Evolutionary conservation across 83 land plant species (phyloP).

Genomic region (Diphasiastrum complanatum): DNA sequence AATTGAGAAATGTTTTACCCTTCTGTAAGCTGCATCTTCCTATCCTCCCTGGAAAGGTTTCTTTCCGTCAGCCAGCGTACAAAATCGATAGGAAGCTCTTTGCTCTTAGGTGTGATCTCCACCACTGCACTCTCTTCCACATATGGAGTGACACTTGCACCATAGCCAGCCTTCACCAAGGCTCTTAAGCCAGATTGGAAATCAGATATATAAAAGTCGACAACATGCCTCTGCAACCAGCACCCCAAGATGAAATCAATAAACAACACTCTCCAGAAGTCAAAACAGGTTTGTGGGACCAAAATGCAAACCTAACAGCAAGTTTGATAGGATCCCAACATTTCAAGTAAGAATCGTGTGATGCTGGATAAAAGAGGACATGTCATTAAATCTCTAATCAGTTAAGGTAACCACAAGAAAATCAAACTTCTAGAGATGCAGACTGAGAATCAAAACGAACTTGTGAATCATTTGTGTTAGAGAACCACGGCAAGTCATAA

Average conservation of each 20-base stretch:
- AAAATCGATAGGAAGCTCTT: slow-evolving; percentile 66
- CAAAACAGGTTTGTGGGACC: background rate
- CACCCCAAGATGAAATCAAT: background rate
- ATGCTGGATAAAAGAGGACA: too few species aligned
- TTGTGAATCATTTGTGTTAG: too few species aligned
- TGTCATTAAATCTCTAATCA: too few species aligned
- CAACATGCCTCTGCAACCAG: slow-evolving; percentile 66
- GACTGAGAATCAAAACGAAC: too few species aligned
- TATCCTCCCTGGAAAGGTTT: slow-evolving; percentile 76
- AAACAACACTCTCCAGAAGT: background rate
- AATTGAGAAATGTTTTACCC: too few species aligned
- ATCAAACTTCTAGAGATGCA: too few species aligned
- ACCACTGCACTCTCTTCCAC: slow-evolving; percentile 65
- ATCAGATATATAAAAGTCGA: slow-evolving; percentile 94
- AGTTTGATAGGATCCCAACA: too few species aligned
- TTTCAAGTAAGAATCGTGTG: too few species aligned
- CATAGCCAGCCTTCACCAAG: slow-evolving; percentile 86
- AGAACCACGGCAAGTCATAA: too few species aligned
- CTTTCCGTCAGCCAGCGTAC: slow-evolving; percentile 69
- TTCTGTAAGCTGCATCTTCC: slow-evolving; percentile 82
- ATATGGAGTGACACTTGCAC: slow-evolving; percentile 74
- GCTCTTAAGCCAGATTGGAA: slow-evolving; percentile 91
- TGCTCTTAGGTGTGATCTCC: slow-evolving; percentile 50
- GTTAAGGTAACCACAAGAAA: too few species aligned
- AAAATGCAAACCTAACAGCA: too few species aligned